phyloP scores from a whole-genome alignment of 306 rosid genomes.

The Glycine latifolia region DNA sequence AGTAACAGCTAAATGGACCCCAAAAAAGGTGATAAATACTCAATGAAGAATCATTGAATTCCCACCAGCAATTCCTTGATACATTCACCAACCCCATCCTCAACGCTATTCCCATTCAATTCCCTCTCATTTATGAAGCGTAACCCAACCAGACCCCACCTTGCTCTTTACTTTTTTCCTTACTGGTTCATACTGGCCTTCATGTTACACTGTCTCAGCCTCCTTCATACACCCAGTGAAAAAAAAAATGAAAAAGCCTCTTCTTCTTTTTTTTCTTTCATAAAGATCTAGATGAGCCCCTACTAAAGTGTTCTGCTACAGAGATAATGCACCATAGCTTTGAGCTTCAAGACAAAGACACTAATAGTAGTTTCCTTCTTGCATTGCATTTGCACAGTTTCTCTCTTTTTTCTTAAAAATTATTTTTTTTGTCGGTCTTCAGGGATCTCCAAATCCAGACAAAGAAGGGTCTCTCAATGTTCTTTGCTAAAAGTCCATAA shows the following conservation, averaged over 20 bases:
- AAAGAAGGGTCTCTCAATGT: conserved; percentile 57
- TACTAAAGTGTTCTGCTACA: conserved; percentile 20
- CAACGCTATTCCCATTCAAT: conserved; percentile 43
- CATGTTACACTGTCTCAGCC: conserved; percentile 17
- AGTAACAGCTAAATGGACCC: conserved; percentile 3
- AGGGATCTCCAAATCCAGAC: conserved; percentile 52
- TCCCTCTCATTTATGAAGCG: conserved; percentile 57
- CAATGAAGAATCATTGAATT: conserved; percentile 74
- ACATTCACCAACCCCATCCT: conserved; percentile 55
- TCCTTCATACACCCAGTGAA: background rate
- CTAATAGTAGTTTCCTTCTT: conserved; percentile 45
- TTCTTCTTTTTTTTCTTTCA: background rate
- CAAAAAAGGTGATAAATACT: conserved; percentile 34
- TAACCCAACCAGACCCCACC: conserved; percentile 39
- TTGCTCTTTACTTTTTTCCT: conserved; percentile 16
- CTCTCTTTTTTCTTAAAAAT: background rate
- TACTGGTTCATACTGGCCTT: background rate
- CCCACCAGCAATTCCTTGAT: conserved; percentile 57
- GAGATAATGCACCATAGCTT: conserved; percentile 39
- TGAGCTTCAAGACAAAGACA: conserved; percentile 43
- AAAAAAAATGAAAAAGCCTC: too few relatives aligned
- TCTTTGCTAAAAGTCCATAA: conserved; percentile 40
- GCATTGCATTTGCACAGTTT: conserved; percentile 44
- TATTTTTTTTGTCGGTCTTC: conserved; percentile 41
- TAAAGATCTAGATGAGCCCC: background rate